phyloP scores from a whole-genome alignment of 176 grass and related monocot species.

The Eragrostis nindensis region DNA sequence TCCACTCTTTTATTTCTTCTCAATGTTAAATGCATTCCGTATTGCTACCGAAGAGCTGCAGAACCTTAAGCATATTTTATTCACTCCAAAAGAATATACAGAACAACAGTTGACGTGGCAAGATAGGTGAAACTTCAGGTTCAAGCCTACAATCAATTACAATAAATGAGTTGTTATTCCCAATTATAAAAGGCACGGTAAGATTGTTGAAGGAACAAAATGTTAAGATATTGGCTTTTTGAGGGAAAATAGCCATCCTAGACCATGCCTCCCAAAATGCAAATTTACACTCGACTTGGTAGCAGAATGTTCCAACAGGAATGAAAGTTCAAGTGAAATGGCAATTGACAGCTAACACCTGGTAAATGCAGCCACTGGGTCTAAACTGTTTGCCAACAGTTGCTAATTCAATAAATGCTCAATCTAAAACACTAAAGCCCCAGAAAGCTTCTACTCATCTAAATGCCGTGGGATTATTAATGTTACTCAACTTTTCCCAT shows the following conservation, averaged over 20 bases:
- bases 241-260: neutral
- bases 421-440: neutral
- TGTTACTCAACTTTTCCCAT: neutral
- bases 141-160: neutral
- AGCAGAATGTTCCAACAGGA: conserved; percentile 1
- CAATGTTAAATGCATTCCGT: neutral
- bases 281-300: neutral
- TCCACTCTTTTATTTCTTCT: neutral
- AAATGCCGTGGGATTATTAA: no score
- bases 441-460: no score
- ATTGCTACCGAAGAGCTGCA: neutral
- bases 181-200: neutral
- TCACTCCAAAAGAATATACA: neutral
- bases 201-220: neutral
- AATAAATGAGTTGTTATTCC: neutral
- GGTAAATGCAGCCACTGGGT: neutral
- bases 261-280: neutral
- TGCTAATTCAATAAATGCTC: neutral
- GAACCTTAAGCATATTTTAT: neutral
- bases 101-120: neutral
- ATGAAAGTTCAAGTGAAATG: neutral
- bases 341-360: neutral
- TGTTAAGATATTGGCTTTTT: conserved; percentile 22
- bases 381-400: neutral
- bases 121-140: neutral